Conservation (phyloP, 768 basidiomycete genomes). For the Galerina marginata region DNA sequence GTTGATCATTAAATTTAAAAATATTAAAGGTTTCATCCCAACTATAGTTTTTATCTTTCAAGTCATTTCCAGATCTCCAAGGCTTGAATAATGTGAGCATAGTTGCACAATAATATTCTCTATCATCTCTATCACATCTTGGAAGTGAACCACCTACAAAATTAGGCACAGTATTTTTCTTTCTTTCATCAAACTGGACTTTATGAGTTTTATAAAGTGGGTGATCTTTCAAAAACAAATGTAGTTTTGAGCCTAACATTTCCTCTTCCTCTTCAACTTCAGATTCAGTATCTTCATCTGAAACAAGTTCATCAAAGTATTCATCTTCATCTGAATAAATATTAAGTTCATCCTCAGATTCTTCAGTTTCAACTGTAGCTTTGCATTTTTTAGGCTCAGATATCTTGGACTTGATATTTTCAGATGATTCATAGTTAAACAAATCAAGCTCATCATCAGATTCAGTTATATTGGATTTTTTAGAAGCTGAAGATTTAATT, state of each 20-base stretch:
- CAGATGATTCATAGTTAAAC: no score
- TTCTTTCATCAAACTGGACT: background rate
- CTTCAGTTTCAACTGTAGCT: background rate
- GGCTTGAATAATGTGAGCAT: conserved; percentile 31
- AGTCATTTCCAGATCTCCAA: conserved; percentile 33
- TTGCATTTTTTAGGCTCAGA: background rate
- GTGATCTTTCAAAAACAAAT: conserved; percentile 8
- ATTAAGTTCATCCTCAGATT: no score
- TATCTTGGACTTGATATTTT: no score
- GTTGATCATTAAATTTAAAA: background rate
- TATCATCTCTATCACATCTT: no score
- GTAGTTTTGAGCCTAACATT: background rate
- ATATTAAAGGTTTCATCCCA: conserved; percentile 15
- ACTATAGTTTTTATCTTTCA: background rate
- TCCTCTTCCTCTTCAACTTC: no score
- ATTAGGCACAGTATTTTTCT: no score
- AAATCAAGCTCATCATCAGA: no score
- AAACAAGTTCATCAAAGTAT: no score
- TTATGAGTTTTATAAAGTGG: conserved; percentile 20
- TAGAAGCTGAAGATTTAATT: background rate
- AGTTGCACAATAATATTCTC: no score
- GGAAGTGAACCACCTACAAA: no score
- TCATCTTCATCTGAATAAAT: no score
- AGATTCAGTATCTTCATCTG: no score
- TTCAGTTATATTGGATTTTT: background rate